phyloP scores from a whole-genome alignment of 31 red algal genomes.

The Asparagopsis taxiformis region DNA sequence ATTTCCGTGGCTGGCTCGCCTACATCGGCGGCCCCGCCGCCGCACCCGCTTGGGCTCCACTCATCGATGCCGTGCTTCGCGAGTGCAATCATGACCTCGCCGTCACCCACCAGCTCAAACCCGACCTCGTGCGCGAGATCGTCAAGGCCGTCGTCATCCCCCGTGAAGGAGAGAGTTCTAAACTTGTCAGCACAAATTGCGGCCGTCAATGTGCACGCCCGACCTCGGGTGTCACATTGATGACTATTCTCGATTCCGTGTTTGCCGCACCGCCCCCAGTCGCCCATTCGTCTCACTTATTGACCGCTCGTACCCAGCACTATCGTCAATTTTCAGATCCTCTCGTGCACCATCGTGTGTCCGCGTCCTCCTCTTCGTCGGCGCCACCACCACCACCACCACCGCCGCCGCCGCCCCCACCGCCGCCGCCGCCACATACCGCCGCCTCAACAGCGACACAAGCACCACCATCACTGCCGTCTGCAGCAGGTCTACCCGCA shows the following conservation, averaged over 20 bases:
- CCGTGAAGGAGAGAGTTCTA: slow-evolving; percentile 43
- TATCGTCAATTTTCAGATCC: not conserved
- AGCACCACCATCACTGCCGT: not conserved
- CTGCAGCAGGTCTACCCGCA: not conserved
- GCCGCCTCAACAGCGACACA: not conserved
- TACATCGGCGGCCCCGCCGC: slow-evolving; percentile 27
- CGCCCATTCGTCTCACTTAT: not conserved
- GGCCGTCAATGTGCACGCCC: slow-evolving; percentile 53
- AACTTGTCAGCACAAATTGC: slow-evolving; percentile 73
- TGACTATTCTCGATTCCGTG: slow-evolving; percentile 59
- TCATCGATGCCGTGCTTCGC: slow-evolving; percentile 24
- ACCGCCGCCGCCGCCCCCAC: too few relatives aligned
- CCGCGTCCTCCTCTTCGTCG: too few relatives aligned
- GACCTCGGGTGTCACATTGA: slow-evolving; percentile 48
- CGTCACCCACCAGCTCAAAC: slow-evolving; percentile 34
- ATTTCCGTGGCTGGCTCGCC: slow-evolving; percentile 68
- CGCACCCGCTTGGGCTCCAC: slow-evolving; percentile 24
- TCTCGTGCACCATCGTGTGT: too few relatives aligned
- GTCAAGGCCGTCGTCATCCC: slow-evolving; percentile 52
- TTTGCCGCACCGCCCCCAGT: slow-evolving; percentile 19
- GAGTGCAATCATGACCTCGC: slow-evolving; percentile 21
- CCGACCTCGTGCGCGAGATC: slow-evolving; percentile 50
- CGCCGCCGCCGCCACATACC: too few relatives aligned
- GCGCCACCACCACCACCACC: too few relatives aligned
- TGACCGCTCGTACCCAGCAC: slow-evolving; percentile 1